Evolutionary conservation across 345 rosid genomes (phyloP).

Genomic region (Angophora floribunda): DNA sequence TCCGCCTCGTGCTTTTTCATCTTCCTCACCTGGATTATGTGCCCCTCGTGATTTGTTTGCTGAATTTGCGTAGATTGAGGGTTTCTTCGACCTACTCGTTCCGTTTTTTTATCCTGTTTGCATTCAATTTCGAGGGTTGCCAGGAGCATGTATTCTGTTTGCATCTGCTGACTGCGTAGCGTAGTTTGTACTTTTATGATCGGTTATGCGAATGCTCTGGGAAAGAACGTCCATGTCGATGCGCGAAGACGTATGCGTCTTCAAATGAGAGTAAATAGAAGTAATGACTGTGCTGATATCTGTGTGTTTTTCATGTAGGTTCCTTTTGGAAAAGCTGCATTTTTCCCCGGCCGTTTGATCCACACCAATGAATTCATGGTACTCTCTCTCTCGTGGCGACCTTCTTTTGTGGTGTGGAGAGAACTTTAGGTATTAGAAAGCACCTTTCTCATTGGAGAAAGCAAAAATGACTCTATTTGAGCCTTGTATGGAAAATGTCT

Average conservation of each 20-base stretch:
- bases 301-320: slow-evolving; percentile 20
- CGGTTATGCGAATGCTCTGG: not conserved
- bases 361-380: slow-evolving; percentile 92
- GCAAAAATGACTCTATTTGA: not conserved
- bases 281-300: not conserved
- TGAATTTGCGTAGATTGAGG: not conserved
- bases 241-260: not conserved
- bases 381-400: not conserved
- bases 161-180: not conserved
- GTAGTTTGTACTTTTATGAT: not conserved
- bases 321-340: slow-evolving; percentile 79
- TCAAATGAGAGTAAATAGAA: not conserved
- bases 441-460: not conserved
- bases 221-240: not conserved
- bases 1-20: not conserved
- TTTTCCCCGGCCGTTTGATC: slow-evolving; percentile 76
- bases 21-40: not conserved
- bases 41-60: not conserved
- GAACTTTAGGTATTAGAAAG: not conserved
- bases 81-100: not conserved
- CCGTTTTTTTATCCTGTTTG: not conserved
- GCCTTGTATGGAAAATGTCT: not conserved
- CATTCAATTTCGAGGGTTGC: not conserved
- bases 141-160: not conserved
- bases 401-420: not conserved